phyloP scores from a whole-genome alignment of 345 rosid species.

The Eucalyptus pumila region DNA sequence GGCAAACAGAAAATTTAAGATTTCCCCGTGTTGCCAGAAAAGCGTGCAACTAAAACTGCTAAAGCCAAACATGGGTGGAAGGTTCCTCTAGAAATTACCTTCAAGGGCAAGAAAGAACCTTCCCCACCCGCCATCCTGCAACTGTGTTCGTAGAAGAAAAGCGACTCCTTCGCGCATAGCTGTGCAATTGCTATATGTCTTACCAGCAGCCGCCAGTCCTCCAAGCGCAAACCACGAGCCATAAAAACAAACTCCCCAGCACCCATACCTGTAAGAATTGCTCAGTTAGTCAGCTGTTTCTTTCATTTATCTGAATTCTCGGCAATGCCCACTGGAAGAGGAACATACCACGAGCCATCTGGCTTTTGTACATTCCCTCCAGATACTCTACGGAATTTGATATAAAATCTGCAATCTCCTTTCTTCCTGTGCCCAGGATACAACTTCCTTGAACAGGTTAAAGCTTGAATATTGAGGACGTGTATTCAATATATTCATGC shows the following conservation, averaged over 20 bases:
- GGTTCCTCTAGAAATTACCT: constrained; percentile 2
- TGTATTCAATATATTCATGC: constrained; percentile 36
- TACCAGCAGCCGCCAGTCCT: constrained; percentile 35
- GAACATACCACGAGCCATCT: constrained; percentile 42
- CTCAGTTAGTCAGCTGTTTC: not conserved
- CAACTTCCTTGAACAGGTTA: constrained; percentile 24
- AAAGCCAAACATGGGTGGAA: not conserved
- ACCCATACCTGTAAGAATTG: constrained; percentile 19
- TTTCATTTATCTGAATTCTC: not conserved
- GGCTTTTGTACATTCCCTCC: constrained; percentile 21
- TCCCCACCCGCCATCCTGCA: constrained; percentile 39
- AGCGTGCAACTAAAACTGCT: not conserved
- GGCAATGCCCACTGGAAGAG: not conserved
- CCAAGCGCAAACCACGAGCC: constrained; percentile 32
- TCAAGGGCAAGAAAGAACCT: constrained; percentile 39
- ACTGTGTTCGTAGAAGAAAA: constrained; percentile 26
- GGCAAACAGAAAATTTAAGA: not conserved
- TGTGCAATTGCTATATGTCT: constrained; percentile 10
- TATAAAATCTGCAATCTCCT: constrained; percentile 33
- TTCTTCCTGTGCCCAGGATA: constrained; percentile 25
- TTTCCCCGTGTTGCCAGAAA: not conserved
- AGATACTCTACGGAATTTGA: constrained; percentile 13
- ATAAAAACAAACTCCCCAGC: constrained; percentile 51
- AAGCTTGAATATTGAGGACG: constrained; percentile 22
- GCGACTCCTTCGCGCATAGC: constrained; percentile 24